Base-by-base conservation (phyloP, 805 yeast genomes). In the Saturnispora gosingensis region DNA sequence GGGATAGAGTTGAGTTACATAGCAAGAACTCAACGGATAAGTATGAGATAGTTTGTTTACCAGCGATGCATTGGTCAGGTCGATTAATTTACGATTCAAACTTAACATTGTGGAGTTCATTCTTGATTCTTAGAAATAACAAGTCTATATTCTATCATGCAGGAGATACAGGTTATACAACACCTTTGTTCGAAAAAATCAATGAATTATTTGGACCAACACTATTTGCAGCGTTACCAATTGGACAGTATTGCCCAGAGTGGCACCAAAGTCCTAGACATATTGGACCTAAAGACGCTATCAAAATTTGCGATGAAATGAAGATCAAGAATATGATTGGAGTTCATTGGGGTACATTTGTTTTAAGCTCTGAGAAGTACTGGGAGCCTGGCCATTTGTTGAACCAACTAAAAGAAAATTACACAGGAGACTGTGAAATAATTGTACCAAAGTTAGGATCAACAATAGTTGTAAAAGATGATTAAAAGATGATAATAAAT, bases 51-150 rank as follows among this genome's bases (percentile, higher is more conserved):
- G 90, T 87, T 1, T 87, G 97, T 65, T 77, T 93, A 0, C 98
- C 98, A 0, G 88, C 97, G 0, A 84, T 85, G 95, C 98, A 91
- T 67, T 91, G 98, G 98, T 85, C 95, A 1, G 98, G 98, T 0
- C 69, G 97, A 36, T 76, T 77, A 34, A 66, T 90, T n/a, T 62
- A 81, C 18, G 98, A 91, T 64, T 77, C 95, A 2, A 91, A 91
- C 66, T 69, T 71, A 24, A 78, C 95, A 0, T 69, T 91, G 49
- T 91, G 98, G 98, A 87, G 96, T 59, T 88, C 97, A 0, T 91
- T 83, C 61, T 61, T 91, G 57, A 64, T 91, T 9, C 71, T 81
- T 48, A 77, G 80, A 53, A 77, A 86, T 56, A 83, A 81, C 0
- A 72, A 78, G 57, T 86, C 96, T 0, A 62, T 89, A 0, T 70